Evolutionary conservation across 2,329 filamentous ascomycete species (phyloP).

Genomic region (Penicillium sp.): DNA sequence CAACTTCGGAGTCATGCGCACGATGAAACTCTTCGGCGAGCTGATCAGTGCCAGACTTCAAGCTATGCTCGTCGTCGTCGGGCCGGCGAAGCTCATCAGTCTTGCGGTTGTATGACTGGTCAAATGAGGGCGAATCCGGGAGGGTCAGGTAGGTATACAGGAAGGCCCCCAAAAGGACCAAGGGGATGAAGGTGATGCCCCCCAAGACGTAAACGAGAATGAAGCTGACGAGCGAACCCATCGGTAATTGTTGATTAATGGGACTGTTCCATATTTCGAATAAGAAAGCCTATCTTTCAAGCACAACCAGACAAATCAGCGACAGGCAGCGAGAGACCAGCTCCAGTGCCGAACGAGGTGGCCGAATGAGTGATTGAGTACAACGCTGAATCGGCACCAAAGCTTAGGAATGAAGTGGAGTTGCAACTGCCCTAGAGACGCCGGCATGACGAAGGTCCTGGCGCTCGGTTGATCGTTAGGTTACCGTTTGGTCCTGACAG

Average conservation of each 20-base stretch:
- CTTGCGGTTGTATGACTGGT: conserved; percentile 34
- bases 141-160: conserved; percentile 64
- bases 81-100: conserved; percentile 42
- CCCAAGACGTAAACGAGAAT: conserved; percentile 75
- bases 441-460: conserved; percentile 14
- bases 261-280: conserved; percentile 29
- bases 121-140: conserved; percentile 39
- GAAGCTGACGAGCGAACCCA: conserved; percentile 49
- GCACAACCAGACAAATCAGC: not conserved
- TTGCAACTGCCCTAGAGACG: conserved; percentile 12
- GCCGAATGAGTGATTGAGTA: conserved; percentile 3
- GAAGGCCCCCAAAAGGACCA: conserved; percentile 57
- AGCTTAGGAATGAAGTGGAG: conserved; percentile 10
- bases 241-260: conserved; percentile 32
- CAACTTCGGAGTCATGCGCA: conserved; percentile 65
- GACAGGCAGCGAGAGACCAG: conserved; percentile 14
- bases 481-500: not conserved
- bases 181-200: conserved; percentile 79
- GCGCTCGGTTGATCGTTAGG: not conserved
- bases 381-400: not conserved
- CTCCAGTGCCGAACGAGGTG: conserved; percentile 6
- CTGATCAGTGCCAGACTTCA: conserved; percentile 56
- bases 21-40: conserved; percentile 57
- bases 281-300: conserved; percentile 2
- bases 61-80: conserved; percentile 58